Conservation (phyloP, 2,329 filamentous ascomycete species). For the Phyllosticta citrichinensis region DNA sequence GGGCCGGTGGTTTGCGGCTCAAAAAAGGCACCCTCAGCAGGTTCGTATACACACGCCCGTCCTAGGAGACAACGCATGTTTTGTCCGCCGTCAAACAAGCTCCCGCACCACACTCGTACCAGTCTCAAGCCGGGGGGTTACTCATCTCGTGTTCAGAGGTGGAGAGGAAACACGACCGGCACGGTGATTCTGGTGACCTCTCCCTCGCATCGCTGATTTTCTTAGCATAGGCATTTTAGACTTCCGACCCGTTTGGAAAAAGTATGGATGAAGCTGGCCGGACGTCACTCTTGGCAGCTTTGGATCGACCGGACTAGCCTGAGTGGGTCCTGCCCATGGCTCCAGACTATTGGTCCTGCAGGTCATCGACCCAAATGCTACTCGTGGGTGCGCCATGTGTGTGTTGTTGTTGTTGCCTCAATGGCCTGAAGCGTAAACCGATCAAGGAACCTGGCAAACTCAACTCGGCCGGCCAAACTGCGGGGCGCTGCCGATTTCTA, state of each 20-base stretch:
- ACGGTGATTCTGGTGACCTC: neutral
- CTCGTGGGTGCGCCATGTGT: neutral
- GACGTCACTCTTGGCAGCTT: neutral
- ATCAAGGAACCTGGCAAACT: neutral
- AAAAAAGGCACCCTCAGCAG: neutral
- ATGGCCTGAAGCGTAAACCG: neutral
- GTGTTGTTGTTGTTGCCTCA: neutral
- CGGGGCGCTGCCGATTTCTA: neutral
- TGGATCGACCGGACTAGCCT: neutral
- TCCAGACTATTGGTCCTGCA: neutral
- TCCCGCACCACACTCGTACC: neutral
- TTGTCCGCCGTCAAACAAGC: neutral
- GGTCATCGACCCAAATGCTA: neutral
- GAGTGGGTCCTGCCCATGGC: neutral
- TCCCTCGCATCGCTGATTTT: neutral
- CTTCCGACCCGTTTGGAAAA: neutral
- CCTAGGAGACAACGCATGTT: neutral
- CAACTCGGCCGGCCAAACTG: neutral
- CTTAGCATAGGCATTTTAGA: neutral
- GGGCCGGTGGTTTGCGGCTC: neutral
- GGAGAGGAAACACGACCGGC: neutral
- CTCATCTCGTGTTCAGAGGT: neutral
- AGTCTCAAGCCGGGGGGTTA: neutral
- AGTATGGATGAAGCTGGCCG: neutral
- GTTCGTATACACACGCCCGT: neutral